Percentiles rank a stretch among this genome's conserved stretches.
phyloP scores from a whole-genome alignment of 1,139 yeast genomes.

The Yamadazyma mexicana region DNA sequence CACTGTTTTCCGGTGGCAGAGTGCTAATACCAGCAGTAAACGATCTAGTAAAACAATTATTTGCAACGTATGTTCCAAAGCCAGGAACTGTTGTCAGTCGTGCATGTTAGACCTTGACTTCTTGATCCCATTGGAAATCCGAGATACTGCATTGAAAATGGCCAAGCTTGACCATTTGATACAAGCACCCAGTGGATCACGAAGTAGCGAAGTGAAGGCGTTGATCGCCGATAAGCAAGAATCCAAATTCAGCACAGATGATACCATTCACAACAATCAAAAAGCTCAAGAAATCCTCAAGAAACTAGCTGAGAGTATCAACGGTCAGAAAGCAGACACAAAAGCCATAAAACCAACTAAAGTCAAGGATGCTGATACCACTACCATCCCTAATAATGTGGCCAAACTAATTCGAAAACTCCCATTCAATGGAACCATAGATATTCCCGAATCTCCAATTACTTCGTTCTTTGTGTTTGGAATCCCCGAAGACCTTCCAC shows the following conservation, averaged over 20 bases:
- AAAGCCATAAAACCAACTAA: constrained; percentile 4
- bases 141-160: constrained; percentile 81
- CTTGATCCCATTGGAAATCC: constrained; percentile 72
- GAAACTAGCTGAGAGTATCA: constrained; percentile 11
- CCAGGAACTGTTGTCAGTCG: constrained; percentile 81
- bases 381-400: constrained; percentile 33
- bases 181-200: constrained; percentile 8
- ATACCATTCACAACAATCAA: constrained; percentile 8
- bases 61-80: constrained; percentile 76
- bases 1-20: constrained; percentile 74
- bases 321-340: constrained; percentile 7
- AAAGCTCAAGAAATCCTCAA: constrained; percentile 13
- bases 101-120: constrained; percentile 82
- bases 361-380: constrained; percentile 2
- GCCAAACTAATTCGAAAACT: constrained; percentile 51
- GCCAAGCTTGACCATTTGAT: constrained; percentile 51
- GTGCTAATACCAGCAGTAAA: constrained; percentile 28
- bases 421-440: constrained; percentile 60
- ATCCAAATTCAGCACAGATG: constrained; percentile 39
- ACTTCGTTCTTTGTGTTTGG: constrained; percentile 75
- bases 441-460: constrained; percentile 34
- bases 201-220: constrained; percentile 44
- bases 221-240: constrained; percentile 39
- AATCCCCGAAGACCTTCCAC: constrained; percentile 64
- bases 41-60: constrained; percentile 55